phyloP scores from a whole-genome alignment of 2,329 filamentous ascomycete genomes.

The Curvularia verruculosa region DNA sequence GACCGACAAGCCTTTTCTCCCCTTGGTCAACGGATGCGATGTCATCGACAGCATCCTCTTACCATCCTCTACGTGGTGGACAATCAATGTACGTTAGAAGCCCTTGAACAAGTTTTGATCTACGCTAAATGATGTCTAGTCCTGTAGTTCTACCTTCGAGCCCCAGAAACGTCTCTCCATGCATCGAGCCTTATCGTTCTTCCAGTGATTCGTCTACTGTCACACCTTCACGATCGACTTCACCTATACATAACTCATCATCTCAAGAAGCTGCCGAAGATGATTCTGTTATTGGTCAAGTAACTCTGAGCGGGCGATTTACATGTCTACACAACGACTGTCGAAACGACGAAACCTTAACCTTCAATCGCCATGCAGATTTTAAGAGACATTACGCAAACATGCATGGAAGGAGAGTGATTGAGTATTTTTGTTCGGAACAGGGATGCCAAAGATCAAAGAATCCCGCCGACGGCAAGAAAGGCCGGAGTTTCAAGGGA shows the following conservation, averaged over 20 bases:
- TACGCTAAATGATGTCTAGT: background rate
- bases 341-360: conserved; percentile 10
- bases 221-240: background rate
- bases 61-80: background rate
- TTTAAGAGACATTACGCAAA: conserved; percentile 38
- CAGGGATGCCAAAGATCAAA: conserved; percentile 29
- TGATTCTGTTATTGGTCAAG: conserved; percentile 30
- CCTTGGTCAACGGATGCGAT: background rate
- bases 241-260: background rate
- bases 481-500: conserved; percentile 35
- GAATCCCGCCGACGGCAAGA: conserved; percentile 19
- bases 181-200: background rate
- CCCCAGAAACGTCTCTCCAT: background rate
- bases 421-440: conserved; percentile 33
- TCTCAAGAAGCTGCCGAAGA: background rate
- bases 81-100: background rate
- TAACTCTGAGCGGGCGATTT: conserved; percentile 33
- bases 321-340: conserved; percentile 31
- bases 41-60: background rate
- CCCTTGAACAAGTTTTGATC: background rate
- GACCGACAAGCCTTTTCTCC: conserved; percentile 3
- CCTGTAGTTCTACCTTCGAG: background rate
- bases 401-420: conserved; percentile 18
- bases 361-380: conserved; percentile 41
- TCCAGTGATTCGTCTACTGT: background rate